Conservation (phyloP, 2,329 filamentous ascomycete species). For the Tolypocladium cylindrosporum region DNA sequence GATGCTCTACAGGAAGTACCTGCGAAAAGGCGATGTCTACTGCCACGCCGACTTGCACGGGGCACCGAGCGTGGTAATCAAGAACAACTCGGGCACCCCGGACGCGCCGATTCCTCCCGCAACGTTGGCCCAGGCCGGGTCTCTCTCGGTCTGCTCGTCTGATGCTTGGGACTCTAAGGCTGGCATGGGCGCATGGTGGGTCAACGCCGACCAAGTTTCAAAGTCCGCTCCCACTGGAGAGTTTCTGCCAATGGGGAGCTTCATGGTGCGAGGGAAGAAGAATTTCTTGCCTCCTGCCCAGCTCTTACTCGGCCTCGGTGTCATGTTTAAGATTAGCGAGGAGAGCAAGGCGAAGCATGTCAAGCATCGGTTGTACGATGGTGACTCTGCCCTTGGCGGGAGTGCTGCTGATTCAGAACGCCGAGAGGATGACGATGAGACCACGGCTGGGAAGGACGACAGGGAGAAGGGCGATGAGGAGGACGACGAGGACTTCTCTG, state of each 20-base stretch:
- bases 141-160: slow-evolving; percentile 73
- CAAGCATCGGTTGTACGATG: slow-evolving; percentile 45
- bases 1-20: slow-evolving; percentile 75
- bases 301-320: slow-evolving; percentile 74
- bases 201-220: slow-evolving; percentile 77
- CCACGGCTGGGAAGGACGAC: slow-evolving; percentile 9
- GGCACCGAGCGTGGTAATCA: slow-evolving; percentile 77
- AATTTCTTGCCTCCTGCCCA: slow-evolving; percentile 85
- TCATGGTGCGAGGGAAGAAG: slow-evolving; percentile 77
- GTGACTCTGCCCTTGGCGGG: slow-evolving; percentile 7
- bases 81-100: slow-evolving; percentile 68
- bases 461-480: slow-evolving; percentile 12
- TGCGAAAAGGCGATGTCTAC: slow-evolving; percentile 85
- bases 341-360: slow-evolving; percentile 74
- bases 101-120: slow-evolving; percentile 86
- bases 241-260: slow-evolving; percentile 67
- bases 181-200: slow-evolving; percentile 94
- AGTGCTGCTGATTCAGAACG: slow-evolving; percentile 5
- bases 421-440: slow-evolving; percentile 7
- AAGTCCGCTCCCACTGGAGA: slow-evolving; percentile 76
- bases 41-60: slow-evolving; percentile 84
- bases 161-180: slow-evolving; percentile 95
- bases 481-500: slow-evolving; percentile 19
- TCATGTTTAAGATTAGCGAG: slow-evolving; percentile 82
- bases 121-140: slow-evolving; percentile 83